Evolutionary conservation across 1,139 yeast species (phyloP).

Genomic region (Pichiaceae sp.): DNA sequence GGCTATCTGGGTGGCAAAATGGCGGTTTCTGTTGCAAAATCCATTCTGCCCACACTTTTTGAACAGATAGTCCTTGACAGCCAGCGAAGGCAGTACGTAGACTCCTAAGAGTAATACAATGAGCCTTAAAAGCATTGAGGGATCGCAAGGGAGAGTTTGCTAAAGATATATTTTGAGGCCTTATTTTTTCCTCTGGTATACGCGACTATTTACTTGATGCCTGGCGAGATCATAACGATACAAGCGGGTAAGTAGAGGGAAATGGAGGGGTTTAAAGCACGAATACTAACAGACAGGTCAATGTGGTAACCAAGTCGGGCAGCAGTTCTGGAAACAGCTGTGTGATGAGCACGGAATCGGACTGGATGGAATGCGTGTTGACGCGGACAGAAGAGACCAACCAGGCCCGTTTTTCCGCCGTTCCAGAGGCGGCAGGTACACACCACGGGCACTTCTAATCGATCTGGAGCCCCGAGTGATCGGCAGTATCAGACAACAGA

Average conservation of each 20-base stretch:
- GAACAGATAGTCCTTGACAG: conserved; percentile 66
- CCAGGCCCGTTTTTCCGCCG: conserved; percentile 80
- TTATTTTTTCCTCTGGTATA: neutral
- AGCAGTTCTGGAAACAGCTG: conserved; percentile 87
- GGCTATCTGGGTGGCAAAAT: conserved; percentile 47
- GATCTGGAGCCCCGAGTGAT: conserved; percentile 92
- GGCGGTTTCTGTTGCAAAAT: conserved; percentile 76
- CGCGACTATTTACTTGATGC: conserved; percentile 16
- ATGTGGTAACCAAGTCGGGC: conserved; percentile 95
- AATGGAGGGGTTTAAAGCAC: neutral
- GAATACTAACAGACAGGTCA: conserved; percentile 66
- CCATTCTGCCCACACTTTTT: conserved; percentile 78
- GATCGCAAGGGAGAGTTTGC: conserved; percentile 1
- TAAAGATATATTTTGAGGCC: too few species aligned
- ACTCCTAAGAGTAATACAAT: neutral
- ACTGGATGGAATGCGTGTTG: conserved; percentile 55
- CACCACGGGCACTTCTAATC: conserved; percentile 78
- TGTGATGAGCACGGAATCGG: conserved; percentile 82
- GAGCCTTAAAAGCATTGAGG: neutral
- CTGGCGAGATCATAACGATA: conserved; percentile 54
- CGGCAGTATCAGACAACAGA: conserved; percentile 36
- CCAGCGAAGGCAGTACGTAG: conserved; percentile 16
- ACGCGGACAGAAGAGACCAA: conserved; percentile 48
- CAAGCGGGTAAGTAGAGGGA: conserved; percentile 51
- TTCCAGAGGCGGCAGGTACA: conserved; percentile 68